phyloP scores from a whole-genome alignment of 148 eudicot genomes.

The Dysphania ambrosioides region DNA sequence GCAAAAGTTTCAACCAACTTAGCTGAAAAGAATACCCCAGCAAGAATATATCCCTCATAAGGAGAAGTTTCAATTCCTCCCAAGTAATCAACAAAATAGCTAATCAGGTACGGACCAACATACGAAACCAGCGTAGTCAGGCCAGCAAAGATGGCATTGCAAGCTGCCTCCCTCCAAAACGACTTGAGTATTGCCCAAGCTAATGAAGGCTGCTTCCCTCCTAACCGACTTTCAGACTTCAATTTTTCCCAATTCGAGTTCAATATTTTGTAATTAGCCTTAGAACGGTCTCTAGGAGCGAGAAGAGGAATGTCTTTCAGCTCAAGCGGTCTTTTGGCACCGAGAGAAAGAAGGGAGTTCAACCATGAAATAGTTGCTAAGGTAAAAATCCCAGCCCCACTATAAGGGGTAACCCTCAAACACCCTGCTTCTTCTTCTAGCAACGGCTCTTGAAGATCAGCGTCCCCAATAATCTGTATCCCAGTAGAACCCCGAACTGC shows the following conservation, averaged over 20 bases:
- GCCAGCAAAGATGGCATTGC: conserved; percentile 79
- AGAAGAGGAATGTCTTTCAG: conserved; percentile 89
- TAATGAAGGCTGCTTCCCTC: conserved; percentile 54
- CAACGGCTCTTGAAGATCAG: conserved; percentile 87
- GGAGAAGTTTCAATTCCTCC: conserved; percentile 59
- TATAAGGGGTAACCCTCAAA: conserved; percentile 80
- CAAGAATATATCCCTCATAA: conserved; percentile 87
- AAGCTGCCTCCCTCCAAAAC: conserved; percentile 81
- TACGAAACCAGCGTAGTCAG: conserved; percentile 70
- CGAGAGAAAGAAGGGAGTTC: conserved; percentile 75
- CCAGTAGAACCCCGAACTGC: conserved; percentile 73
- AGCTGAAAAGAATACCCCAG: conserved; percentile 65
- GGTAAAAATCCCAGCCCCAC: conserved; percentile 79
- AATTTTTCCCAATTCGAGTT: conserved; percentile 76
- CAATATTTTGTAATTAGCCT: conserved; percentile 65
- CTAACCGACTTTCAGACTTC: conserved; percentile 47
- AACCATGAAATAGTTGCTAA: conserved; percentile 91
- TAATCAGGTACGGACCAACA: conserved; percentile 91
- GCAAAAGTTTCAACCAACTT: conserved; percentile 80
- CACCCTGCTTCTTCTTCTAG: conserved; percentile 86
- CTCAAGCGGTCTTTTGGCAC: conserved; percentile 91
- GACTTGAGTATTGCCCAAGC: conserved; percentile 77
- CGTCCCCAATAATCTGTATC: conserved; percentile 47
- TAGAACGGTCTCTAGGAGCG: conserved; percentile 78
- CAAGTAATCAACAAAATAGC: conserved; percentile 85